Percentiles rank a stretch among this genome's conserved stretches.
Evolutionary conservation across 2,329 filamentous ascomycete genomes (phyloP).

Genomic region (Clarireedia homoeocarpa): DNA sequence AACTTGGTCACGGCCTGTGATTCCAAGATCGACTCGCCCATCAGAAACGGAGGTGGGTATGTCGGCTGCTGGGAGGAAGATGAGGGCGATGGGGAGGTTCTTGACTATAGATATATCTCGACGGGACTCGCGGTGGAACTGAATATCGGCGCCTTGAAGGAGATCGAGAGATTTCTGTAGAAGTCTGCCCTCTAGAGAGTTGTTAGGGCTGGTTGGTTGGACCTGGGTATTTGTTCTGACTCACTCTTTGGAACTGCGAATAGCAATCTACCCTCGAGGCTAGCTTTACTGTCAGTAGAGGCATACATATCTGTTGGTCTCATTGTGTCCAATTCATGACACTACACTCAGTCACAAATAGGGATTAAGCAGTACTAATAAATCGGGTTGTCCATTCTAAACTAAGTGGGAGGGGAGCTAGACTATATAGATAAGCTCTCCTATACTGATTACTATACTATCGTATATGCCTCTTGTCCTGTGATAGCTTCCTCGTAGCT

Average conservation of each 20-base stretch:
- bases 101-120: conserved; percentile 97
- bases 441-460: no score
- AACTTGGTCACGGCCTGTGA: conserved; percentile 89
- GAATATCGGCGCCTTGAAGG: conserved; percentile 87
- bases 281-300: no score
- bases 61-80: conserved; percentile 94
- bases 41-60: conserved; percentile 97
- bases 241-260: conserved; percentile 98
- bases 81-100: conserved; percentile 88
- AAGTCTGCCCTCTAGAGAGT: conserved; percentile 72
- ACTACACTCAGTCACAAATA: no score
- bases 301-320: no score
- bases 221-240: conserved; percentile 39
- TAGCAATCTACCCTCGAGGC: conserved; percentile 84
- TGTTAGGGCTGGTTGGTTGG: conserved; percentile 2
- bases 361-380: no score
- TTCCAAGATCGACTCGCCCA: conserved; percentile 86
- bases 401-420: no score
- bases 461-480: no score
- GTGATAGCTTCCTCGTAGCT: no score
- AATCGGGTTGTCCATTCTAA: no score
- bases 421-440: no score
- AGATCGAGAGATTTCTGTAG: conserved; percentile 84
- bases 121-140: conserved; percentile 89
- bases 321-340: no score